Base-by-base conservation (phyloP, 495 filamentous ascomycete species). In the Penicillium egyptiacum region DNA sequence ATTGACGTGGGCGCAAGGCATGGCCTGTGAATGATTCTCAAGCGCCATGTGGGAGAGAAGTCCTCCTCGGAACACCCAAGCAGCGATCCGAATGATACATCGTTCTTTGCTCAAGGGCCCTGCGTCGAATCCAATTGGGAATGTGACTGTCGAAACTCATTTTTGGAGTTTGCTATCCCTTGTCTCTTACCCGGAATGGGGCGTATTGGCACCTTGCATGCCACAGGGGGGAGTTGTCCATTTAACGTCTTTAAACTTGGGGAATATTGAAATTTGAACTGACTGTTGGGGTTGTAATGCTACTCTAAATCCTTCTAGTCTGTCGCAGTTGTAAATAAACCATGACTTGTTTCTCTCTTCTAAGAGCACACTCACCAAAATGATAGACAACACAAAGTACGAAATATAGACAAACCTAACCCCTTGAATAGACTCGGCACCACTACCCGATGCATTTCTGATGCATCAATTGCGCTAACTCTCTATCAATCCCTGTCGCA, bases 151-250 rank as follows among this genome's bases (percentile, higher is more conserved):
- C 19, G 42, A 30, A 25, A 50, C 30, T 31, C 30, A 26, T 53
- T 51, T 40, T 47, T 25, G 40, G 9, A 17, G 12, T 22, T 20
- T 39, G 28, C 14, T 43, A 61, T 64, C 64, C 64, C 64, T 67
- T 64, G 64, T 50, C 46, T 49, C 23, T 26, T 48, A 20, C 55
- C 39, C 12, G 44, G 48, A 50, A 64, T 63, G 64, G 56, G 56
- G 55, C 60, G 9, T 59, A 63, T 55, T 61, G 64, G 55, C 52
- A 50, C 64, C 64, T 64, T 67, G 64, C 64, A 67, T 67, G 61
- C 60, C 63, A 61, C 60, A 54, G 63, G 60, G 61, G 45, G 33
- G 43, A 30, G 2, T 51, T 14, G 22, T 10, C 19, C 14, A 35
- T 39, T 30, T 28, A 16, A 30, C 4, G 12, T 52, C 20, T 14